phyloP scores from a whole-genome alignment of 2,329 filamentous ascomycete species.

The Nemania sp. region DNA sequence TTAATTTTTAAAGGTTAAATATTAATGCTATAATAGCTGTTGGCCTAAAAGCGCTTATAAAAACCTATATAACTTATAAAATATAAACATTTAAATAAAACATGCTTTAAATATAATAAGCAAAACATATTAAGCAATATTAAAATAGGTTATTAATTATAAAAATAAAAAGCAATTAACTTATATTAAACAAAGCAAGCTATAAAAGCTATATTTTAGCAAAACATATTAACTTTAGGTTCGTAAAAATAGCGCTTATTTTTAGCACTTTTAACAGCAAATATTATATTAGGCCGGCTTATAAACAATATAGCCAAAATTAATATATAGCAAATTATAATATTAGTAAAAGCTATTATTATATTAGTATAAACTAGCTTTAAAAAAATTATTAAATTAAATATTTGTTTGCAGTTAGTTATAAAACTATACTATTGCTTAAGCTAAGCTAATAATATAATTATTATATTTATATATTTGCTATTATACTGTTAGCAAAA shows the following conservation, averaged over 20 bases:
- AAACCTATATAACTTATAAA: background rate
- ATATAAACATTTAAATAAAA: background rate
- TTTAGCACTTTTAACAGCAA: no score
- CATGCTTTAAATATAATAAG: background rate
- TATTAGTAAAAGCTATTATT: no score
- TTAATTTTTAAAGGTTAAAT: background rate
- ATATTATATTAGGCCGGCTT: no score
- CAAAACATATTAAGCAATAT: no score
- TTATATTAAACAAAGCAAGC: background rate
- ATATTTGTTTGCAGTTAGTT: background rate
- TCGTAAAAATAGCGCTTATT: background rate
- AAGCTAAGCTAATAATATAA: background rate
- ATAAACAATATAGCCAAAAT: no score
- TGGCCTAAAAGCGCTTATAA: background rate
- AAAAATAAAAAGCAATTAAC: background rate
- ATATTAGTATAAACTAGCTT: background rate
- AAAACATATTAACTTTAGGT: background rate
- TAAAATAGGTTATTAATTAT: background rate
- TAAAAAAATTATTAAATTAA: background rate
- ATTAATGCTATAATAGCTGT: background rate
- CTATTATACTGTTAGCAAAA: no score
- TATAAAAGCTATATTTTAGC: background rate
- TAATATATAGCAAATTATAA: no score
- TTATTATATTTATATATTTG: constrained; percentile 1
- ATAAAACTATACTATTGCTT: background rate